Conservation (phyloP, 2,329 filamentous ascomycete species). For the Xylariaceae sp. region DNA sequence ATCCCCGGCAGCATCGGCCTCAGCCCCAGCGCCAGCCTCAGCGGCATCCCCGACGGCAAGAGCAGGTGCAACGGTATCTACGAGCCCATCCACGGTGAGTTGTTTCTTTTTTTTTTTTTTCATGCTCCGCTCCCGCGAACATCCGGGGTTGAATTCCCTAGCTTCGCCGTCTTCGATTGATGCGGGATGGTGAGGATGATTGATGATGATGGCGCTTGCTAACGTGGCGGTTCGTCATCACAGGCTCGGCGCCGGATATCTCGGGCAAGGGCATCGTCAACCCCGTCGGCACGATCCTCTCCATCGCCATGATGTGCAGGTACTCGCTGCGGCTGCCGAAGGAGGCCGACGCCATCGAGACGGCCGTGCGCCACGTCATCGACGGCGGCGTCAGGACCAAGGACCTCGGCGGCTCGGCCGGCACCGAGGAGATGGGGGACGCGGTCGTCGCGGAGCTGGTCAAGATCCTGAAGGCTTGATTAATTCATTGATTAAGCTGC, state of each 20-base stretch:
- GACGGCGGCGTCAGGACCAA: constrained; percentile 78
- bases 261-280: constrained; percentile 90
- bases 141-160: no score
- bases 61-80: constrained; percentile 90
- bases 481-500: not conserved
- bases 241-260: constrained; percentile 87
- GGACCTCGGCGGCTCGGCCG: constrained; percentile 79
- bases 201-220: no score
- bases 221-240: no score
- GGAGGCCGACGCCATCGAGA: constrained; percentile 78
- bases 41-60: constrained; percentile 83
- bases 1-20: constrained; percentile 91
- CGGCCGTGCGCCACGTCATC: constrained; percentile 77
- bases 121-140: no score
- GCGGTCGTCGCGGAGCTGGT: constrained; percentile 75
- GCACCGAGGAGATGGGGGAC: constrained; percentile 77
- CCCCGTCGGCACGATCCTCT: constrained; percentile 88
- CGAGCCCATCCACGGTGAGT: constrained; percentile 90
- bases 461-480: constrained; percentile 60
- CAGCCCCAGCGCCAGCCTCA: constrained; percentile 84
- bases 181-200: not conserved
- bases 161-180: no score
- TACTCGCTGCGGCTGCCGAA: constrained; percentile 83
- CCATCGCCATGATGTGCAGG: constrained; percentile 92
- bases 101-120: not conserved